Percentiles rank a stretch among this genome's conserved stretches.
These are phyloP conservation scores for Huiozyma sinensis DNA, from an alignment of 805 yeast genomes.

Conservation along the genomic window DNA sequence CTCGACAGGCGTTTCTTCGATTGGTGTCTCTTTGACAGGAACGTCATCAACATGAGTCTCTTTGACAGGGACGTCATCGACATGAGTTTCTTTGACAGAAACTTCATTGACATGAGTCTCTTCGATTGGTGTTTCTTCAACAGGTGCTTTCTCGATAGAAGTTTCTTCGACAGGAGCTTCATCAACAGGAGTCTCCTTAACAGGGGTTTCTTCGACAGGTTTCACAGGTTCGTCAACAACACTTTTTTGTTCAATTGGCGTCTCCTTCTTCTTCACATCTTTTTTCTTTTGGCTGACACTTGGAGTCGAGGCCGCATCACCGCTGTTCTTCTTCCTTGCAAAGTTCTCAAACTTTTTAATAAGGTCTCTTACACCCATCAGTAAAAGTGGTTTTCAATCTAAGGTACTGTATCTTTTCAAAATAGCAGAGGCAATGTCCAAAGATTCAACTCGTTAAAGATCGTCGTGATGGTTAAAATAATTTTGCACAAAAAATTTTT, in stretches of 20 bases:
- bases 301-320: not conserved
- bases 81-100: slow-evolving; percentile 6
- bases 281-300: not conserved
- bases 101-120: slow-evolving; percentile 2
- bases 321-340: slow-evolving; percentile 8
- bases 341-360: slow-evolving; percentile 28
- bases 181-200: slow-evolving; percentile 3
- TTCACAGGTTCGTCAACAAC: not conserved
- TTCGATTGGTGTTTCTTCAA: not conserved
- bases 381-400: not conserved
- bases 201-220: slow-evolving; percentile 4
- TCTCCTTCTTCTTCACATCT: not conserved
- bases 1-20: slow-evolving; percentile 1
- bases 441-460: not conserved
- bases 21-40: not conserved
- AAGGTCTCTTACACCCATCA: slow-evolving; percentile 31
- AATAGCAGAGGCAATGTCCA: not conserved
- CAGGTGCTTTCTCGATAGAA: slow-evolving; percentile 5
- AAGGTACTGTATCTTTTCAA: not conserved
- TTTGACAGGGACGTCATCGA: slow-evolving; percentile 3
- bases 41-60: slow-evolving; percentile 2
- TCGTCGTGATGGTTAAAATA: not conserved
- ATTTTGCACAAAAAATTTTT: too few species aligned
- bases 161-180: slow-evolving; percentile 4
- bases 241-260: not conserved